Evolutionary conservation across 169 alveolate genomes (phyloP).

Genomic region (Eimeria tenella): DNA sequence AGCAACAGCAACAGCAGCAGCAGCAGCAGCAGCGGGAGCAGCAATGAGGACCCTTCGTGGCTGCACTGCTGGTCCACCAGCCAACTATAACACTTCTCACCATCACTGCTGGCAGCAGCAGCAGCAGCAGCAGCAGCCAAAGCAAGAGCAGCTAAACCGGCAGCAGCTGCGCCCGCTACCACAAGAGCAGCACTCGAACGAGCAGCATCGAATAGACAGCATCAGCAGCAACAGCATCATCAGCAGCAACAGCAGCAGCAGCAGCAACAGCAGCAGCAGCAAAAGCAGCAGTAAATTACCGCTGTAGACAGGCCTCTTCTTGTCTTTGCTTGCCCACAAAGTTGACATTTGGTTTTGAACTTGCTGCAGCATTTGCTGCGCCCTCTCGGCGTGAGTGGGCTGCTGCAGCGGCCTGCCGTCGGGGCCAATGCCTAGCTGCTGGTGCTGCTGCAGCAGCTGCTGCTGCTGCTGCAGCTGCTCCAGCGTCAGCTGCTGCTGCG

Average conservation of each 20-base stretch:
- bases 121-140: not conserved
- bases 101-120: not conserved
- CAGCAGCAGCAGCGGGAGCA: not conserved
- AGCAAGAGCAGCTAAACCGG: too few relatives aligned
- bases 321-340: constrained; percentile 22
- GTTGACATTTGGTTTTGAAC: constrained; percentile 39
- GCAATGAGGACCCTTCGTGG: not conserved
- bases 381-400: constrained; percentile 75
- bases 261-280: not conserved
- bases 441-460: constrained; percentile 73
- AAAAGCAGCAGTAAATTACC: not conserved
- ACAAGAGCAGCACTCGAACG: too few relatives aligned
- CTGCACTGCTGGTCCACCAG: too few relatives aligned
- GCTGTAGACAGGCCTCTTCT: constrained; percentile 64
- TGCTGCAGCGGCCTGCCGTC: constrained; percentile 73
- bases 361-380: constrained; percentile 79
- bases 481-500: constrained; percentile 75
- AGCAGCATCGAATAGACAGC: not conserved
- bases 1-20: not conserved
- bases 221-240: not conserved
- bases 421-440: constrained; percentile 56
- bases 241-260: not conserved
- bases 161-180: too few relatives aligned
- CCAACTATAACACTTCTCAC: too few relatives aligned
- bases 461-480: constrained; percentile 75